phyloP scores from a whole-genome alignment of 1,284 basidiomycete genomes.

The Cryptococcus wingfieldii region DNA sequence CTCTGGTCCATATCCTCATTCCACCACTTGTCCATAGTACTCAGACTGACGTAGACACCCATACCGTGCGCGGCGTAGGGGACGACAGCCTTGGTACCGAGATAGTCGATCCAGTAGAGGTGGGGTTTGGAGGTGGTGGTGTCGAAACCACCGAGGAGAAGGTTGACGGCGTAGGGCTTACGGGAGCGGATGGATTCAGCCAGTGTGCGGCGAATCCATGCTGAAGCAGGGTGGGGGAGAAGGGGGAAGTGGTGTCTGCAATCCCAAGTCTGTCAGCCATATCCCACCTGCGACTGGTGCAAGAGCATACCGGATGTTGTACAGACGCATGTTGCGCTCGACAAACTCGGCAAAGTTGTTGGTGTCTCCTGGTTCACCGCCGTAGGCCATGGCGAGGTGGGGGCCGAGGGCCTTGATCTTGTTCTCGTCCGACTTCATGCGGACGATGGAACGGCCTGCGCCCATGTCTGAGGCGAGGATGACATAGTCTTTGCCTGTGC shows the following conservation, averaged over 20 bases:
- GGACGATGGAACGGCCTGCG: slow-evolving; percentile 82
- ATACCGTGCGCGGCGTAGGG: slow-evolving; percentile 96
- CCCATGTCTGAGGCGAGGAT: slow-evolving; percentile 88
- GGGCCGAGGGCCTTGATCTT: slow-evolving; percentile 91
- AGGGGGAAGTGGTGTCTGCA: slow-evolving; percentile 59
- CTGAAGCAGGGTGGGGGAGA: slow-evolving; percentile 81
- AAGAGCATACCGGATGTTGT: slow-evolving; percentile 74
- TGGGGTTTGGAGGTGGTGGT: slow-evolving; percentile 58
- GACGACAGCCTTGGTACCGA: slow-evolving; percentile 81
- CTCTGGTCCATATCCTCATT: slow-evolving; percentile 52
- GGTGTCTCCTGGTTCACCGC: slow-evolving; percentile 94
- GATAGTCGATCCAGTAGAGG: slow-evolving; percentile 94
- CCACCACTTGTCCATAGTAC: slow-evolving; percentile 80
- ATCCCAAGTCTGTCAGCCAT: neutral
- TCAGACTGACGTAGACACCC: slow-evolving; percentile 85
- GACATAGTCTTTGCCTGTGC: slow-evolving; percentile 80
- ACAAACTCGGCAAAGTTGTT: slow-evolving; percentile 95
- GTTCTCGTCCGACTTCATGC: slow-evolving; percentile 97
- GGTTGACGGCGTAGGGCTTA: slow-evolving; percentile 84
- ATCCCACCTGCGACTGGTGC: neutral
- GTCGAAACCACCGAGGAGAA: slow-evolving; percentile 91
- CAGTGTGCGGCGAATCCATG: slow-evolving; percentile 88
- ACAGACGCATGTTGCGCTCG: slow-evolving; percentile 90
- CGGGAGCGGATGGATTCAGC: slow-evolving; percentile 86
- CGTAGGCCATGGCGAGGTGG: slow-evolving; percentile 91